phyloP scores from a whole-genome alignment of 305 asterid species.

The Fraxinus nigra region DNA sequence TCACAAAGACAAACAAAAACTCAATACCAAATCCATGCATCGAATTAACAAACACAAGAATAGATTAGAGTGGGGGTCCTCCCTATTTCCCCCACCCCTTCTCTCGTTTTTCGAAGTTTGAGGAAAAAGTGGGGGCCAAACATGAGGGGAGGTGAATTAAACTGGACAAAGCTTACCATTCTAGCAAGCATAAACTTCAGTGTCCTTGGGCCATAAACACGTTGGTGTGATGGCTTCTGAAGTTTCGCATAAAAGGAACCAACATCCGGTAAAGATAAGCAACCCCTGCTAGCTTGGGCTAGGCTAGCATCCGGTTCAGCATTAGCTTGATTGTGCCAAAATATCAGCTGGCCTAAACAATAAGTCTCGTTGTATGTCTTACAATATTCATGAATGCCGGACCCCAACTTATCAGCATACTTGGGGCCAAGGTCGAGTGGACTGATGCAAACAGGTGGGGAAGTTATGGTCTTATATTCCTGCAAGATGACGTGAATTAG shows the following conservation, averaged over 20 bases:
- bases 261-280: slow-evolving; percentile 85
- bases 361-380: slow-evolving; percentile 85
- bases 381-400: slow-evolving; percentile 79
- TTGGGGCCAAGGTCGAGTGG: slow-evolving; percentile 95
- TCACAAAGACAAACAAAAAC: background rate
- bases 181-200: slow-evolving; percentile 83
- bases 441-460: slow-evolving; percentile 88
- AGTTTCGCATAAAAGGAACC: slow-evolving; percentile 92
- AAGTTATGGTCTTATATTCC: slow-evolving; percentile 80
- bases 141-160: background rate
- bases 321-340: slow-evolving; percentile 79
- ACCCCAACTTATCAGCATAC: slow-evolving; percentile 79
- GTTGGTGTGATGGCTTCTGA: slow-evolving; percentile 91
- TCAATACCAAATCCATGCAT: background rate
- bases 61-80: background rate
- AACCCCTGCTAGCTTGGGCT: slow-evolving; percentile 84
- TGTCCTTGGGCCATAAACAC: slow-evolving; percentile 88
- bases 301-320: slow-evolving; percentile 79
- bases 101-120: background rate
- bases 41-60: background rate
- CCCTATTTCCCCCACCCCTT: background rate
- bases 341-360: slow-evolving; percentile 91
- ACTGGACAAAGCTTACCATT: slow-evolving; percentile 57
- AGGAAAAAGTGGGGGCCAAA: background rate
- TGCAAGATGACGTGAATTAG: slow-evolving; percentile 32